Evolutionary conservation across 2,329 filamentous ascomycete species (phyloP), one percentile per base, ranked within the genome.

Genomic region (Ceratocystis cubensis): DNA sequence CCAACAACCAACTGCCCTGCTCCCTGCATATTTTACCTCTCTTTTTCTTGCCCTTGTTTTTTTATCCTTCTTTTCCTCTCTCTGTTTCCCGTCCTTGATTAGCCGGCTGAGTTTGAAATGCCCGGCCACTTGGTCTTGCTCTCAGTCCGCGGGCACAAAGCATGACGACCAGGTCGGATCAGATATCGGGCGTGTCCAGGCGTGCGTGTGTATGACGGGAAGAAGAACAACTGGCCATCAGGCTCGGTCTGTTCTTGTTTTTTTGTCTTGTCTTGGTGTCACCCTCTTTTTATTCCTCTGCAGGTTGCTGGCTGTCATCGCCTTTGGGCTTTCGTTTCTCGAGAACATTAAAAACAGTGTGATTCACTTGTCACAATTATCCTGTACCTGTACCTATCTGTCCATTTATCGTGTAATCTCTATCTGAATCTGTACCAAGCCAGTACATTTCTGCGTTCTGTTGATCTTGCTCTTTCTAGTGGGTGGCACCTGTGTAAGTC

Each of bases 331-430:
- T 37, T 37, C 33, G 33, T 37, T 37, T 37, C 33, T 13, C 8
- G 33, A 37, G 33, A 37, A 56, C 22, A 56, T 56, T 20, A 30
- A 37, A 59, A 59, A 57, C 53, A 59, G 7, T 8, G 13, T 59
- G 53, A 59, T 33, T 59, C 53, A 59, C 53, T 59, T 33, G 53
- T 59, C 53, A 33, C 28, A 59, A 30, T 10, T 53, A 53, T 25
- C 20, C 48, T 53, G 48, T 53, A 53, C 48, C 48, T 53, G 48
- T 53, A 25, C 25, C 48, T 53, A 53, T 28, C 20, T 20, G 20
- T 53, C 33, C 8, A 37, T 3, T 37, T 37, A 37, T 37, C 33
- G 33, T 37, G 33, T 37, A 37, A 53, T 50, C 46, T n/a, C 7
- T 20, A 50, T 53, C 48, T 25, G 20, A 8, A 53, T 53, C 48